phyloP scores from a whole-genome alignment of 2,329 filamentous ascomycete species.

The Nigrospora oryzae region DNA sequence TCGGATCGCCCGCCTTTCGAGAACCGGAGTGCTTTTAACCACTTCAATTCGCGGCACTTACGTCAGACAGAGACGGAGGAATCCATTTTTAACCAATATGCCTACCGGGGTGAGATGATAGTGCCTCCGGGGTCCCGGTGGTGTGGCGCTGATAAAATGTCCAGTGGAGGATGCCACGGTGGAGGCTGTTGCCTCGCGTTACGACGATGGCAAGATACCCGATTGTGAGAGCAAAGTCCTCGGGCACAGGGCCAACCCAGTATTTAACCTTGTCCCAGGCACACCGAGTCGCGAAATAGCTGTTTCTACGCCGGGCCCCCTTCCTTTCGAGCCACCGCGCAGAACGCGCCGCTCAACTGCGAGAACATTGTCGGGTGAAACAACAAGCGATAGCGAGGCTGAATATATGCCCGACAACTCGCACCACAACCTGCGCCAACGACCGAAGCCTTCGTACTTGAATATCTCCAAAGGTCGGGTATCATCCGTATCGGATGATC shows the following conservation, averaged over 20 bases:
- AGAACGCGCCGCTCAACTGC: too few relatives aligned
- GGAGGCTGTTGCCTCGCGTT: neutral
- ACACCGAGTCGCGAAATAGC: neutral
- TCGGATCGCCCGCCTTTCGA: constrained; percentile 17
- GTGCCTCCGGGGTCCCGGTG: too few relatives aligned
- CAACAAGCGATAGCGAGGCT: neutral
- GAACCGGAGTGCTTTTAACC: constrained; percentile 18
- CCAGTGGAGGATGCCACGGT: constrained; percentile 1
- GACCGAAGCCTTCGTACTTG: neutral
- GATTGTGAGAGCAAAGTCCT: neutral
- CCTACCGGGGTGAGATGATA: constrained; percentile 12
- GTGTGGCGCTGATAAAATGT: neutral
- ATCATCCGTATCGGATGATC: neutral
- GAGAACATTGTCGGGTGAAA: neutral
- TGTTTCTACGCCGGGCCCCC: neutral
- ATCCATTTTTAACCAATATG: constrained; percentile 19
- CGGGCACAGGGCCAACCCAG: neutral
- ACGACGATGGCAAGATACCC: neutral
- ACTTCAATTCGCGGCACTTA: constrained; percentile 16
- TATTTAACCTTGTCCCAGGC: neutral
- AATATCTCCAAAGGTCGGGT: neutral
- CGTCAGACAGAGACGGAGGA: constrained; percentile 16
- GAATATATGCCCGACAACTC: neutral
- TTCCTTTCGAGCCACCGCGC: neutral
- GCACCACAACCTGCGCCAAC: neutral